Percentiles rank a stretch among this genome's conserved stretches.
phyloP scores from a whole-genome alignment of 495 filamentous ascomycete genomes.

The Neurospora sp. region DNA sequence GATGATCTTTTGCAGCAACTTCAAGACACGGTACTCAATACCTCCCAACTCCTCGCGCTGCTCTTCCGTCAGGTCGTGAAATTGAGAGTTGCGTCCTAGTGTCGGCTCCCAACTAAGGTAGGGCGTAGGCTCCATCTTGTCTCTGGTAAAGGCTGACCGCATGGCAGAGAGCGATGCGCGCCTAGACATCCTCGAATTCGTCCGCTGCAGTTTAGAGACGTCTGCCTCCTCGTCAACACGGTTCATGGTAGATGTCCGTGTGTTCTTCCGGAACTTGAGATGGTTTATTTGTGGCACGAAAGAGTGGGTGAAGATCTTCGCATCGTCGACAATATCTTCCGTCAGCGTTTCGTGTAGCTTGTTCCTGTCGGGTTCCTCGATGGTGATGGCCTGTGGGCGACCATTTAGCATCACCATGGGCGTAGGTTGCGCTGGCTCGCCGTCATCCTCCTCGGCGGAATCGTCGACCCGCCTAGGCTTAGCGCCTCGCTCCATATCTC shows the following conservation, averaged over 20 bases:
- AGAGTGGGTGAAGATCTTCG: conserved; percentile 21
- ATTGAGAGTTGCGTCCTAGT: conserved; percentile 81
- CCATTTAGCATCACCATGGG: conserved; percentile 12
- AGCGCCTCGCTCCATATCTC: conserved; percentile 74
- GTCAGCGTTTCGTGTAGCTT: conserved; percentile 16
- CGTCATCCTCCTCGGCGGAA: conserved; percentile 16
- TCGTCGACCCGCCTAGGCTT: conserved; percentile 49
- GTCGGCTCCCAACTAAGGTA: conserved; percentile 94
- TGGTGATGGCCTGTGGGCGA: conserved; percentile 50
- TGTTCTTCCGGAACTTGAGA: conserved; percentile 25
- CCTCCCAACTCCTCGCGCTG: conserved; percentile 89
- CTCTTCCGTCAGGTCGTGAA: conserved; percentile 76
- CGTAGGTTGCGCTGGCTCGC: conserved; percentile 1
- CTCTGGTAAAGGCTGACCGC: conserved; percentile 28
- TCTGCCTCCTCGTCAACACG: conserved; percentile 5
- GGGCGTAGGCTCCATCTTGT: conserved; percentile 50
- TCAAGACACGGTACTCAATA: conserved; percentile 87
- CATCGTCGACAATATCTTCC: conserved; percentile 28
- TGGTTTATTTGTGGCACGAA: conserved; percentile 9
- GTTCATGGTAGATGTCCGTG: conserved; percentile 10
- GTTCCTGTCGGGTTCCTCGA: conserved; percentile 47
- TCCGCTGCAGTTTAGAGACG: not conserved
- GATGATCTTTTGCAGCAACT: conserved; percentile 70
- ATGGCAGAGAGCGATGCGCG: conserved; percentile 21
- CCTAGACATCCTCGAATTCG: conserved; percentile 13